These are phyloP conservation scores for Clitopilus passeckerianus DNA, from an alignment of 768 basidiomycete genomes.

Conservation along the genomic window DNA sequence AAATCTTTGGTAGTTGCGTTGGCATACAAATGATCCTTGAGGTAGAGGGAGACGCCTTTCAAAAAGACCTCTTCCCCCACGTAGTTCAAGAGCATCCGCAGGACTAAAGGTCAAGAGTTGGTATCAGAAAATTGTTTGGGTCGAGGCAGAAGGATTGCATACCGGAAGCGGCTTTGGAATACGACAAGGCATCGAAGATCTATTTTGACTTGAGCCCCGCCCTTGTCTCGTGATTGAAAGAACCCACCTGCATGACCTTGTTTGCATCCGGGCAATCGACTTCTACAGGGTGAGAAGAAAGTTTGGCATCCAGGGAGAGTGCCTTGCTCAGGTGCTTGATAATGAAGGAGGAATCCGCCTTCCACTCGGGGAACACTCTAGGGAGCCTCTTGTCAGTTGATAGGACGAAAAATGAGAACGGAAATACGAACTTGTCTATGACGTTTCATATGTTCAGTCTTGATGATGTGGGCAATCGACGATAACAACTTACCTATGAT, in stretches of 20 bases:
- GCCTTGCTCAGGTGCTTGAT: conserved; percentile 72
- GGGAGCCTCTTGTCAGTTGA: conserved; percentile 1
- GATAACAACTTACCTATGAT: conserved; percentile 48
- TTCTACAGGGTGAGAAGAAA: conserved; percentile 90
- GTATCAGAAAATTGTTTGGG: not conserved
- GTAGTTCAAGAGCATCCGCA: conserved; percentile 87
- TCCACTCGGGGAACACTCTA: conserved; percentile 83
- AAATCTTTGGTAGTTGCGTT: conserved; percentile 85
- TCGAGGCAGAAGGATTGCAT: conserved; percentile 6
- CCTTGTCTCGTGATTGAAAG: not conserved
- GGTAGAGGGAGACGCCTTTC: conserved; percentile 84
- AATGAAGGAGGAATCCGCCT: conserved; percentile 76
- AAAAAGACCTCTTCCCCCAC: conserved; percentile 91
- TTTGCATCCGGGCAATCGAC: conserved; percentile 85
- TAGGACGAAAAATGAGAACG: not conserved
- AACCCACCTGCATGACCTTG: conserved; percentile 65
- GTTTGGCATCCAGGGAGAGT: conserved; percentile 74
- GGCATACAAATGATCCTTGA: conserved; percentile 81
- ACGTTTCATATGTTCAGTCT: conserved; percentile 2
- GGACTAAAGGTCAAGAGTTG: conserved; percentile 38
- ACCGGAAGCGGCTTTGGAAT: conserved; percentile 82
- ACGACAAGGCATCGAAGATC: conserved; percentile 88
- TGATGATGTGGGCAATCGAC: not conserved
- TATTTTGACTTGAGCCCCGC: conserved; percentile 19
- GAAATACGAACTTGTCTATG: conserved; percentile 47